A percentile compares a stretch with the other conserved stretches of the same genome.
These are phyloP conservation scores for Phialophora chinensis DNA, from an alignment of 2,329 filamentous ascomycete genomes.

Conservation along the genomic window DNA sequence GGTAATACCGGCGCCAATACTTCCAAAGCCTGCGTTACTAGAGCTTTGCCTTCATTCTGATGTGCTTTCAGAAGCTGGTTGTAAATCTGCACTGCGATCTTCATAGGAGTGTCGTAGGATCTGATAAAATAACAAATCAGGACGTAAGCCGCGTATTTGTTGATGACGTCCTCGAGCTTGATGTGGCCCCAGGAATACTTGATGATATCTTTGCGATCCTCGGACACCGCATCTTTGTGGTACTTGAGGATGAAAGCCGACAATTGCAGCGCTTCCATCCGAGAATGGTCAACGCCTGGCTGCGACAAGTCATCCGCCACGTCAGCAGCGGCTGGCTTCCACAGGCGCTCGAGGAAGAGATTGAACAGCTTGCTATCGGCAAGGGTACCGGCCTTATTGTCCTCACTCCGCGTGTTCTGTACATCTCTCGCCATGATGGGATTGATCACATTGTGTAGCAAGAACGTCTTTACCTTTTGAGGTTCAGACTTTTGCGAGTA, in stretches of 20 bases:
- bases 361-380: slow-evolving; percentile 89
- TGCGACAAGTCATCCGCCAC: slow-evolving; percentile 81
- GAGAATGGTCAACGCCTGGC: slow-evolving; percentile 88
- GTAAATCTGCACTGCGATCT: slow-evolving; percentile 96
- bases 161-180: slow-evolving; percentile 96
- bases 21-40: slow-evolving; percentile 94
- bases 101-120: slow-evolving; percentile 92
- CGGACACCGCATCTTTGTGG: slow-evolving; percentile 83
- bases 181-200: slow-evolving; percentile 99
- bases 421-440: slow-evolving; percentile 97
- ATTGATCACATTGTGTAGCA: slow-evolving; percentile 90
- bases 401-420: slow-evolving; percentile 74
- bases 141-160: slow-evolving; percentile 97
- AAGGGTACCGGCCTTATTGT: slow-evolving; percentile 68
- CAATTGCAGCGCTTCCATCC: slow-evolving; percentile 93
- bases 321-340: slow-evolving; percentile 79
- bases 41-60: slow-evolving; percentile 87
- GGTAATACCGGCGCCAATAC: slow-evolving; percentile 93
- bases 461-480: slow-evolving; percentile 90
- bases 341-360: slow-evolving; percentile 87
- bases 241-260: slow-evolving; percentile 96
- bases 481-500: slow-evolving; percentile 79
- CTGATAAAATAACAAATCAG: slow-evolving; percentile 98
- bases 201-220: slow-evolving; percentile 95
- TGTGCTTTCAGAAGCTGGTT: slow-evolving; percentile 88